Percentiles rank a stretch among this genome's conserved stretches.
phyloP scores from a whole-genome alignment of 1,139 yeast genomes.

The Magnusiomyces magnusii region DNA sequence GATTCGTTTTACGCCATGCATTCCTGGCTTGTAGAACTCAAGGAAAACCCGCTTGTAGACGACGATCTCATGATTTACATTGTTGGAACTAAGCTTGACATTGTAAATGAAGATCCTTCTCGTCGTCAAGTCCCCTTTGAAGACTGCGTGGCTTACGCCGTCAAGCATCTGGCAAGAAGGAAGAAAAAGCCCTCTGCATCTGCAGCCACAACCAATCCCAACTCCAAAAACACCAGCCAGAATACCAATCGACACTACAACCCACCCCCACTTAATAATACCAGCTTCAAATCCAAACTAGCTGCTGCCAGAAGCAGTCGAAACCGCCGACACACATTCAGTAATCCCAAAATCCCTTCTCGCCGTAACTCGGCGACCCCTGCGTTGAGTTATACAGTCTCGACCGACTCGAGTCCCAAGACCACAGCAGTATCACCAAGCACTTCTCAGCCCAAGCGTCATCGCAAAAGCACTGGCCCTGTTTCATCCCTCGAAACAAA shows the following conservation, averaged over 20 bases:
- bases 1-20: constrained; percentile 90
- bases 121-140: constrained; percentile 34
- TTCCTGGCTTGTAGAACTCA: constrained; percentile 80
- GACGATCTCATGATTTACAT: constrained; percentile 77
- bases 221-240: background rate
- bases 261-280: constrained; percentile 55
- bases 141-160: constrained; percentile 33
- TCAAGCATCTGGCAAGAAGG: constrained; percentile 24
- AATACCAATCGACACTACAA: constrained; percentile 22
- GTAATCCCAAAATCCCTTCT: background rate
- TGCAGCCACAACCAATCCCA: background rate
- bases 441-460: background rate
- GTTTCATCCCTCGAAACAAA: background rate
- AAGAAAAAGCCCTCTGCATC: constrained; percentile 2
- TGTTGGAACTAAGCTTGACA: constrained; percentile 82
- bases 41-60: constrained; percentile 60
- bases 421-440: background rate
- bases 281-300: constrained; percentile 74
- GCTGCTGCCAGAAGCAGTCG: constrained; percentile 39
- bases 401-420: background rate
- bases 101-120: constrained; percentile 36
- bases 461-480: background rate
- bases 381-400: background rate
- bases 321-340: background rate
- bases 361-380: background rate